A percentile compares a stretch with the other conserved stretches of the same genome.
These are phyloP conservation scores for Endogone sp. DNA, from an alignment of 192 early-diverging fungal genomes.

Conservation along the genomic window DNA sequence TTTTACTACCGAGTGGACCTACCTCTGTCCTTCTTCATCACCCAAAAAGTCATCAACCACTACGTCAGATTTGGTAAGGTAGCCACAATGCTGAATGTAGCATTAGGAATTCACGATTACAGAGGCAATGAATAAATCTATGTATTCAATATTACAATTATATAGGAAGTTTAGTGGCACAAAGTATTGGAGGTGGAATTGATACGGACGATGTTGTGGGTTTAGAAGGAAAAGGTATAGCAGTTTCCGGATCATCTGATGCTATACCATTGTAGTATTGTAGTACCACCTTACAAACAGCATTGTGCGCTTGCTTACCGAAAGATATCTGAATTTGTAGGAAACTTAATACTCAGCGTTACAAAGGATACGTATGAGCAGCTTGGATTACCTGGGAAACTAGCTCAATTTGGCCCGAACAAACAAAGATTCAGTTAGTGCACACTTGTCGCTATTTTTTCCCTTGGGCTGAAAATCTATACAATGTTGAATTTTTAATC, in stretches of 20 bases:
- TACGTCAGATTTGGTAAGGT: neutral
- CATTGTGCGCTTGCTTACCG: neutral
- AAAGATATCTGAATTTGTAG: slow-evolving; percentile 7
- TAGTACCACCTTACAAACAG: too few species aligned
- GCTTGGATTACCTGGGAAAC: slow-evolving; percentile 30
- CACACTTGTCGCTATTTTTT: too few species aligned
- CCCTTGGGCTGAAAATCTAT: too few species aligned
- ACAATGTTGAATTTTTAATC: too few species aligned
- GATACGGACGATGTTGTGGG: neutral
- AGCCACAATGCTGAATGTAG: too few species aligned
- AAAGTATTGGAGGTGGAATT: neutral
- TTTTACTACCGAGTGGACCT: neutral
- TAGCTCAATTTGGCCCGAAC: slow-evolving; percentile 26
- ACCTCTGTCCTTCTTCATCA: neutral
- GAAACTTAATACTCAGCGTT: slow-evolving; percentile 33
- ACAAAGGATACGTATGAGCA: slow-evolving; percentile 42
- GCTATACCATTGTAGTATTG: too few species aligned
- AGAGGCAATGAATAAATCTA: too few species aligned
- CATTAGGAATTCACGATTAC: too few species aligned
- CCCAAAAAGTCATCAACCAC: neutral
- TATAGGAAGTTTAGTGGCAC: neutral
- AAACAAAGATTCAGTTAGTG: slow-evolving; percentile 37
- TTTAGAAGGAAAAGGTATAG: neutral
- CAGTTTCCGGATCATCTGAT: too few species aligned
- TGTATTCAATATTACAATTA: neutral